Base-by-base conservation (phyloP, 2,329 filamentous ascomycete species). In the Phyllosticta citrichinensis region DNA sequence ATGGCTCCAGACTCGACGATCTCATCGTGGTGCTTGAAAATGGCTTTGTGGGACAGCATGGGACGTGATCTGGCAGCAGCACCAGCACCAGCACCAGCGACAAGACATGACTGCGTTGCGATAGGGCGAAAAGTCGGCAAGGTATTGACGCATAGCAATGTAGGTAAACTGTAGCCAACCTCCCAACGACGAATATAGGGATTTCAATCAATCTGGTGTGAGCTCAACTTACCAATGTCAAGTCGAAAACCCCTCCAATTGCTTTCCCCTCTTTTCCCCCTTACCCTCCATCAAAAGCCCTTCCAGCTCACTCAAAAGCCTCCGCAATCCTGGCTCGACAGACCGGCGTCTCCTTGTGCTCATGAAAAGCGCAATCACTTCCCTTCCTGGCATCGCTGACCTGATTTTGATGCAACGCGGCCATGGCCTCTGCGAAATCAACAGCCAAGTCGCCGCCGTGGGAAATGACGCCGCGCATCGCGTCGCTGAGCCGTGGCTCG, bases 11-110 rank as follows among this genome's bases (percentile, higher is more conserved):
- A 47, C 72, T 96, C 63, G 90, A 95, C 70, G 89, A 96, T 63
- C 73, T 96, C 65, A 83, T 94, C 58, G 79, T 77, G 10, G 79
- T 96, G 8, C 75, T 96, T 25, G 90, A 96, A 64, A 75, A 80
- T 1, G 91, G 91, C 0, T 93, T 93, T 69, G 78, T 81, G 57
- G 87, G 86, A 53, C 66, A 67, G 57, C 66, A 68, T 25, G 68
- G 68, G 55, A 40, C 33, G 12, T 40, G 33, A 40, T 10, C 2
- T 40, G 33, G 33, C 33, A 35, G 33, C 33, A 35, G 33, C 33
- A 35, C 5, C 14, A 35, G 33, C 33, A 40, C 9, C 11, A 17
- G 14, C 33, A 17, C 4, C 11, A 40, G 14, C 11, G 33, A 14
- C 9, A 12, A 17, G 11, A 40, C 33, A 40, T 5, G 12, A 40